Percentiles rank a stretch among this genome's conserved stretches.
Evolutionary conservation across 1,284 basidiomycete species (phyloP).

Genomic region (Apiotrichum gracile): DNA sequence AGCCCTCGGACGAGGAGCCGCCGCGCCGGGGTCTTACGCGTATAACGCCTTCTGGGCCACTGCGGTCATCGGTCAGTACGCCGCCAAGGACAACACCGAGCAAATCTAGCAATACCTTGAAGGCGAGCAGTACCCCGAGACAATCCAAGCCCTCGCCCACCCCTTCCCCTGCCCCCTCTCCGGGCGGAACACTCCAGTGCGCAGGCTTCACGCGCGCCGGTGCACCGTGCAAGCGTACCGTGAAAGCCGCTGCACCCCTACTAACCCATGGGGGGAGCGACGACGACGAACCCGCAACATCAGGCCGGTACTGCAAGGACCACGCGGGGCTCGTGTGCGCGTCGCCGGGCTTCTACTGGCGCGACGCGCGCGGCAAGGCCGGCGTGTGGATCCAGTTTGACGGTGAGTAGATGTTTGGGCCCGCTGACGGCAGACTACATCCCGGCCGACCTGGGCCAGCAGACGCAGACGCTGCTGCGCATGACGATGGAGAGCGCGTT

Average conservation of each 20-base stretch:
- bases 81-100: too few relatives aligned
- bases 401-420: slow-evolving; percentile 17
- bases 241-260: slow-evolving; percentile 32
- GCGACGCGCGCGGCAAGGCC: slow-evolving; percentile 13
- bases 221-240: slow-evolving; percentile 41
- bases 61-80: too few relatives aligned
- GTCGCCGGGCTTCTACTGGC: slow-evolving; percentile 41
- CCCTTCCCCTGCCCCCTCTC: background rate
- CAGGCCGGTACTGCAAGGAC: slow-evolving; percentile 43
- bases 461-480: slow-evolving; percentile 43
- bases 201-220: slow-evolving; percentile 43
- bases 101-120: too few relatives aligned
- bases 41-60: background rate
- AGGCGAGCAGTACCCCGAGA: too few relatives aligned
- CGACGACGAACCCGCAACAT: slow-evolving; percentile 8
- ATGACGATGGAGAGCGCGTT: slow-evolving; percentile 45
- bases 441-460: slow-evolving; percentile 37
- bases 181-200: slow-evolving; percentile 24
- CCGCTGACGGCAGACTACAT: slow-evolving; percentile 29
- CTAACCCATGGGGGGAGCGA: slow-evolving; percentile 18
- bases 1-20: background rate
- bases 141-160: background rate
- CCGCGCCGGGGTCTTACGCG: background rate
- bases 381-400: slow-evolving; percentile 41
- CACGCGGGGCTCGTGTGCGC: slow-evolving; percentile 44